Evolutionary conservation across 192 early-diverging fungal species (phyloP).

Genomic region (Coemansia sp.): DNA sequence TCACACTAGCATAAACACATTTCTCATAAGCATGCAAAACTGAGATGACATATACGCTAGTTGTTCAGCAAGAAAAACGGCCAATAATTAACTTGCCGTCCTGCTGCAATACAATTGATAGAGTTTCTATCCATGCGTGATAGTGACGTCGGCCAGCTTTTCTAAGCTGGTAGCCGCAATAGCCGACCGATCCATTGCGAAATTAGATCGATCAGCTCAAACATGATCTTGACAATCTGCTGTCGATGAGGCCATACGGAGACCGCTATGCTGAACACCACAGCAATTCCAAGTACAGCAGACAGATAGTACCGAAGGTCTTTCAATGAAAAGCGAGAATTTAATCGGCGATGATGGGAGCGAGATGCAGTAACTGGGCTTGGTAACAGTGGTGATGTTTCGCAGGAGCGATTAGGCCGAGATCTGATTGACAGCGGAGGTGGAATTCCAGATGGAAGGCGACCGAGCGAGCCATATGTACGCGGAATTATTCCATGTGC

Average conservation of each 20-base stretch:
- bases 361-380: background rate
- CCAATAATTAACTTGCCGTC: background rate
- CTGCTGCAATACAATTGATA: background rate
- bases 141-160: background rate
- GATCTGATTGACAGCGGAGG: background rate
- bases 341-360: background rate
- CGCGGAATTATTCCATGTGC: background rate
- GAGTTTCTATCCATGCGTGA: background rate
- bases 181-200: conserved; percentile 42
- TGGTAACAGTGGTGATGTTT: conserved; percentile 19
- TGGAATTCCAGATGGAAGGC: conserved; percentile 16
- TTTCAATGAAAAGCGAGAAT: background rate
- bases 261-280: conserved; percentile 18
- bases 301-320: background rate
- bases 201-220: conserved; percentile 40
- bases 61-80: background rate
- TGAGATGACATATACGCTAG: background rate
- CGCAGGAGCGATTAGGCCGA: conserved; percentile 3
- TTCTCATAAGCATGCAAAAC: background rate
- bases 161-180: conserved; percentile 1
- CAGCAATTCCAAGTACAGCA: conserved; percentile 13
- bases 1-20: background rate
- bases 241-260: conserved; percentile 35
- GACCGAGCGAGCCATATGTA: background rate
- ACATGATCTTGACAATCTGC: conserved; percentile 20